A percentile compares a stretch with the other conserved stretches of the same genome.
phyloP scores from a whole-genome alignment of 2,329 filamentous ascomycete genomes.

The Lomentospora prolificans region DNA sequence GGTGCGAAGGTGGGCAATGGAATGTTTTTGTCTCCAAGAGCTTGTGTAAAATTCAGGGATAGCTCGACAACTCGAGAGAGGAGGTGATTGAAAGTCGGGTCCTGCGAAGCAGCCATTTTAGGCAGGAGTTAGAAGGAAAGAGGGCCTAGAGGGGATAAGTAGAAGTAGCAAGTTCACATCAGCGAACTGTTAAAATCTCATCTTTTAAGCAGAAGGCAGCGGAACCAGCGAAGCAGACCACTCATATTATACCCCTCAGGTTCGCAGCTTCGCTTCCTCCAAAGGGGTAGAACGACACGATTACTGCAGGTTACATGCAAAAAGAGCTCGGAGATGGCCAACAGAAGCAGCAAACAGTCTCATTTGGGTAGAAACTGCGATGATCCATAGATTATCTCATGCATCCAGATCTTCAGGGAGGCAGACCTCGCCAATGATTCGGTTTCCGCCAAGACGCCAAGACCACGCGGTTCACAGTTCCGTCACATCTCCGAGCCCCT shows the following conservation, averaged over 20 bases:
- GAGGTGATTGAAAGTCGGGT: conserved; percentile 29
- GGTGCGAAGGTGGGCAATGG: conserved; percentile 31
- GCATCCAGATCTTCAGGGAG: too few species aligned
- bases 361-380: background rate
- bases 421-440: background rate
- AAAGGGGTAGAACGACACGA: background rate
- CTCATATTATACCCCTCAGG: too few species aligned
- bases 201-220: too few species aligned
- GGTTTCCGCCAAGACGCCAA: background rate
- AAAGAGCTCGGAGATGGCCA: background rate
- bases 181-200: background rate
- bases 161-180: background rate
- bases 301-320: background rate
- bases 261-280: too few species aligned
- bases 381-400: background rate
- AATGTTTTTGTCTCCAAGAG: conserved; percentile 31
- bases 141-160: too few species aligned
- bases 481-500: too few species aligned
- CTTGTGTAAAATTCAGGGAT: conserved; percentile 27
- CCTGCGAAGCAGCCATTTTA: background rate
- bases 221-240: too few species aligned
- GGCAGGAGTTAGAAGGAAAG: too few species aligned
- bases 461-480: too few species aligned
- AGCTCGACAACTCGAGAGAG: conserved; percentile 33
- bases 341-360: background rate